A percentile compares a stretch with the other conserved stretches of the same genome.
These are phyloP conservation scores for Cudoniella acicularis DNA, from an alignment of 495 filamentous ascomycete species.

Conservation along the genomic window DNA sequence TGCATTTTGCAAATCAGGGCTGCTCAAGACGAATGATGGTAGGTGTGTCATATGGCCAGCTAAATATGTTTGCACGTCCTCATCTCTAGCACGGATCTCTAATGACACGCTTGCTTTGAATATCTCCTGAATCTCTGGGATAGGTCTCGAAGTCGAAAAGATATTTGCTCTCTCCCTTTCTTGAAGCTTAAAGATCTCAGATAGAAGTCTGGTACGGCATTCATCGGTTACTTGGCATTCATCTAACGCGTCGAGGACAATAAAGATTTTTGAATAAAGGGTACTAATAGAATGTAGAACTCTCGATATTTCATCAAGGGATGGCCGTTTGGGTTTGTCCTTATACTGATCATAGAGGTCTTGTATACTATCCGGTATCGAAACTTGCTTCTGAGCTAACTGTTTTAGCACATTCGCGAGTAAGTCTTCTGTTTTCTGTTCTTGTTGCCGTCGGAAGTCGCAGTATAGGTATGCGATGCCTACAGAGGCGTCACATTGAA, in stretches of 20 bases:
- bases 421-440: constrained; percentile 30
- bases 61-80: constrained; percentile 16
- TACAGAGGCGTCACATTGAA: constrained; percentile 21
- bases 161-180: constrained; percentile 22
- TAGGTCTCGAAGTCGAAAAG: constrained; percentile 31
- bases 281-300: constrained; percentile 26
- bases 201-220: constrained; percentile 28
- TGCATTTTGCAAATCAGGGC: too few relatives aligned
- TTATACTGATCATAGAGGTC: constrained; percentile 23
- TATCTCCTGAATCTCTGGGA: constrained; percentile 25
- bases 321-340: constrained; percentile 25
- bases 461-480: constrained; percentile 41
- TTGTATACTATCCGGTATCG: constrained; percentile 24
- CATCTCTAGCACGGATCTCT: constrained; percentile 21
- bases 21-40: too few relatives aligned
- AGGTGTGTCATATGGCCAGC: too few relatives aligned
- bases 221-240: constrained; percentile 33
- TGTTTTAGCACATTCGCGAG: constrained; percentile 37
- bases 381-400: constrained; percentile 23
- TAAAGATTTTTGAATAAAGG: constrained; percentile 30
- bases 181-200: constrained; percentile 31
- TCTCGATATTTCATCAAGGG: constrained; percentile 29
- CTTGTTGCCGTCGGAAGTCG: constrained; percentile 32
- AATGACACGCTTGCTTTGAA: constrained; percentile 26
- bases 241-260: constrained; percentile 47